phyloP scores from a whole-genome alignment of 1,139 yeast species.

The Pneumocystis wakefieldiae region DNA sequence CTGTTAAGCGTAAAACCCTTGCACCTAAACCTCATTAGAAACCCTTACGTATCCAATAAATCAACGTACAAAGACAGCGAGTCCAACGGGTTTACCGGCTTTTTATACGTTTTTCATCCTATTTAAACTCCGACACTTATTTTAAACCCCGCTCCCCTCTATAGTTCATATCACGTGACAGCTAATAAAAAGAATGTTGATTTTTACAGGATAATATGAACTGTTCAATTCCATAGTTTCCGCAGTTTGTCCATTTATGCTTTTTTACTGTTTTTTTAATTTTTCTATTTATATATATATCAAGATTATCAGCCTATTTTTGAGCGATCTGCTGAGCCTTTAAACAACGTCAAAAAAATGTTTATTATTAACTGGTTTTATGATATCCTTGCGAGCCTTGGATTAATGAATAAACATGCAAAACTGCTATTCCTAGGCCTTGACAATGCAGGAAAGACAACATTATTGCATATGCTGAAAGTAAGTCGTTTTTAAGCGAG shows the following conservation, averaged over 20 bases:
- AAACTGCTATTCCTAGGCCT: conserved; percentile 87
- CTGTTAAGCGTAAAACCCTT: background rate
- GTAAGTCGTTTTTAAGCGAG: conserved; percentile 12
- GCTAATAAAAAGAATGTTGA: too few species aligned
- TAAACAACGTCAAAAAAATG: conserved; percentile 22
- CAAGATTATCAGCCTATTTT: background rate
- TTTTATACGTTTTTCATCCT: background rate
- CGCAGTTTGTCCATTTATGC: too few species aligned
- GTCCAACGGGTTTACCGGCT: background rate
- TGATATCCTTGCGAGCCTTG: conserved; percentile 84
- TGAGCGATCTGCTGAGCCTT: background rate
- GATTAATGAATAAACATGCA: conserved; percentile 91
- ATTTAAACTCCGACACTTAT: background rate
- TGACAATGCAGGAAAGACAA: conserved; percentile 97
- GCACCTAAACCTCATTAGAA: background rate
- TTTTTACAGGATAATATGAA: too few species aligned
- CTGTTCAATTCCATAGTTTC: too few species aligned
- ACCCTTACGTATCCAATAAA: background rate
- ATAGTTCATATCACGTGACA: too few species aligned
- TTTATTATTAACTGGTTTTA: conserved; percentile 49
- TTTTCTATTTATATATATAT: too few species aligned
- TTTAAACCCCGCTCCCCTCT: background rate
- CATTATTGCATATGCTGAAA: conserved; percentile 87
- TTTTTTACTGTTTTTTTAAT: too few species aligned
- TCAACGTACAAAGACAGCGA: background rate